A percentile compares a stretch with the other conserved stretches of the same genome.
phyloP scores from a whole-genome alignment of 768 basidiomycete genomes.

The Pulveroboletus sp. region DNA sequence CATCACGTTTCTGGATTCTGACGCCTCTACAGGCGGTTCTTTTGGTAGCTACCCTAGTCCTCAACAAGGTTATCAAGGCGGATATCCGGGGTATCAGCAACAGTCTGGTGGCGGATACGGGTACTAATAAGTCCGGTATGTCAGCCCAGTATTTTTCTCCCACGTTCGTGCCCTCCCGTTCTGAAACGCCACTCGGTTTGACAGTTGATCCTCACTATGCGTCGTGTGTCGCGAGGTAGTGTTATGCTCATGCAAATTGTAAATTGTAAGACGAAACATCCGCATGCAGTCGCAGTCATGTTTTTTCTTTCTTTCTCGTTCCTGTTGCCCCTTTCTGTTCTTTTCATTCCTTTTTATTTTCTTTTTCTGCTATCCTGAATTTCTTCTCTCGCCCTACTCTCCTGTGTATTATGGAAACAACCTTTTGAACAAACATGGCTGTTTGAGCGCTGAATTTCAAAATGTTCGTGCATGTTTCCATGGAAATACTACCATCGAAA shows the following conservation, averaged over 20 bases:
- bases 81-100: slow-evolving; percentile 26
- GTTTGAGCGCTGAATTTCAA: neutral
- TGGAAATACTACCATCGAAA: no score
- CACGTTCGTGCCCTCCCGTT: neutral
- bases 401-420: slow-evolving; percentile 13
- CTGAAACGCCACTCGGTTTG: neutral
- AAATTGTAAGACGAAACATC: slow-evolving; percentile 18
- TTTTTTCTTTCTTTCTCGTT: neutral
- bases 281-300: slow-evolving; percentile 3
- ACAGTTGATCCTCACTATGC: neutral
- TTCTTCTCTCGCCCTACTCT: neutral
- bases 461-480: no score
- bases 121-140: slow-evolving; percentile 23
- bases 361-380: neutral
- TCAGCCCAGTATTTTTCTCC: neutral
- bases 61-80: slow-evolving; percentile 23
- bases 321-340: neutral
- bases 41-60: slow-evolving; percentile 13
- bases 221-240: slow-evolving; percentile 5
- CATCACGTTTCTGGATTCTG: neutral
- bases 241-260: slow-evolving; percentile 13
- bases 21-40: slow-evolving; percentile 1
- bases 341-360: neutral
- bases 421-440: no score
- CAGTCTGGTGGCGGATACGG: slow-evolving; percentile 25